Base-by-base conservation (phyloP, 2,329 filamentous ascomycete genomes). In the Lizonia empirigonia region DNA sequence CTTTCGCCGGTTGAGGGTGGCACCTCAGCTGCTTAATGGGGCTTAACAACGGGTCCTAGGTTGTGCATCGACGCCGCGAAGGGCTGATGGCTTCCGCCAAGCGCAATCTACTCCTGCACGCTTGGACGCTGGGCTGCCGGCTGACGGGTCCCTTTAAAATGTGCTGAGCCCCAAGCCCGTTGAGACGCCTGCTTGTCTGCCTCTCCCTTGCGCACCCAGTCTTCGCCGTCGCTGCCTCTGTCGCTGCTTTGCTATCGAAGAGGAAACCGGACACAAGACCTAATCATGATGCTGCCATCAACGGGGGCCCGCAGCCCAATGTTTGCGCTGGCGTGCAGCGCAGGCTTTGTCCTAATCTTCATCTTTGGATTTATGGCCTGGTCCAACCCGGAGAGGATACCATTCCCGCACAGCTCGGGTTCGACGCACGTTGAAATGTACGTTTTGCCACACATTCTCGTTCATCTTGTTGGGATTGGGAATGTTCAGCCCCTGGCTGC, bases 321-420 rank as follows among this genome's bases (percentile, higher is more conserved):
- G 41, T 63, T 70, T 33, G 56, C 55, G 39, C 62, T 72, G 24
- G 66, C 68, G 20, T 60, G 64, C 44, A 63, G 63, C 50, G 67
- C 68, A n/a, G 66, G 63, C 20, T 59, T 57, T 22, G 58, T 70
- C 15, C 53, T 73, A 18, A 48, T 71, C 37, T 68, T 72, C 51
- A 58, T 70, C 46, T 67, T 73, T 23, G 70, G 65, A 22, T 64
- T 73, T 30, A 60, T 72, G 54, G 66, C 68, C 20, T 73, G 67
- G 68, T 67, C 68, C 44, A 62, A 60, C 20, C 68, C 68, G 12
- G 53, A 64, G 29, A 50, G 58, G 15, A 58, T 70, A 16, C 50
- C 63, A 2, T 66, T 70, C 19, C 52, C 56, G 2, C 60, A 60
- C 45, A 27, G 16, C 20, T 34, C 40, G 37, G 53, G 41, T 7